Evolutionary conservation across 108 stramenopile species (phyloP).

Genomic region (Cyclotella cryptica): DNA sequence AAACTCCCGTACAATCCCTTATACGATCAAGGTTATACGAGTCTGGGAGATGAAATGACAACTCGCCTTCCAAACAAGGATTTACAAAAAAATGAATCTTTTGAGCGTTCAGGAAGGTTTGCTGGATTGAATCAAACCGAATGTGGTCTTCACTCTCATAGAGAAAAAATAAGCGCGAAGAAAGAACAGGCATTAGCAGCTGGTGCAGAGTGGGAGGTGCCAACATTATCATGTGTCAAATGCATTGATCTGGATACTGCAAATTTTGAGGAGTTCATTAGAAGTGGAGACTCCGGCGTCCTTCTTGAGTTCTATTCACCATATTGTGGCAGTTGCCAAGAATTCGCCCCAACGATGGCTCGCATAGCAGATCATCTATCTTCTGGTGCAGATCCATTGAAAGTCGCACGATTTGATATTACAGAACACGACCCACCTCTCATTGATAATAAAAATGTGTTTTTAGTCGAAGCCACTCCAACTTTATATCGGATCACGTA

Average conservation of each 20-base stretch:
- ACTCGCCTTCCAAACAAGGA: constrained; percentile 16
- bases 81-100: constrained; percentile 2
- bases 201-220: constrained; percentile 32
- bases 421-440: constrained; percentile 36
- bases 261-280: constrained; percentile 27
- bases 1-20: constrained; percentile 54
- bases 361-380: constrained; percentile 32
- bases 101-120: constrained; percentile 60
- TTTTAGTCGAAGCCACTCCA: constrained; percentile 47
- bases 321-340: constrained; percentile 51
- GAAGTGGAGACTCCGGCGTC: constrained; percentile 12
- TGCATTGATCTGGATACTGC: constrained; percentile 29
- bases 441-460: constrained; percentile 26
- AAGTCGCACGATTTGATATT: constrained; percentile 52
- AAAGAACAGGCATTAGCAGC: constrained; percentile 22
- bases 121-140: constrained; percentile 55
- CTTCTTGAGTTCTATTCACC: constrained; percentile 62
- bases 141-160: constrained; percentile 57
- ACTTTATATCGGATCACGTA: constrained; percentile 47
- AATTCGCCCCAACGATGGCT: constrained; percentile 48
- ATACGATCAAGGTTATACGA: constrained; percentile 54
- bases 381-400: not conserved
- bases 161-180: constrained; percentile 24
- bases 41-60: constrained; percentile 59
- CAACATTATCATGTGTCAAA: constrained; percentile 31